Conservation (phyloP, 768 basidiomycete genomes). For the Trametes elegans region DNA sequence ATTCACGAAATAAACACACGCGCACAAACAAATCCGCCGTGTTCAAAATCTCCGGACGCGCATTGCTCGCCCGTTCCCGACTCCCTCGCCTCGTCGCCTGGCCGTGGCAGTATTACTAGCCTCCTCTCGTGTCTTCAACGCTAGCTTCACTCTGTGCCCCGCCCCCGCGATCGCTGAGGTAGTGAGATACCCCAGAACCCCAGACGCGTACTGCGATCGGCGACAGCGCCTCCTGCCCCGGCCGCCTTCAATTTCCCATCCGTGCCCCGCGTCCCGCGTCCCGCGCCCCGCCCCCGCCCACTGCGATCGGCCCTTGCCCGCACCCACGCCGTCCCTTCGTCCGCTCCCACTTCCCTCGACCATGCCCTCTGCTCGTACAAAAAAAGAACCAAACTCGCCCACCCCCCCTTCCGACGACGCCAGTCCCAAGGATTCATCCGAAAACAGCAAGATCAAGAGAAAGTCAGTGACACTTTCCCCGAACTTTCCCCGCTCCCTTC, state of each 20-base stretch:
- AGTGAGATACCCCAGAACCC: too few relatives aligned
- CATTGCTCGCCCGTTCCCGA: not conserved
- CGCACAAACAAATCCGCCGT: conserved; percentile 24
- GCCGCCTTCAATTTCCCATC: conserved; percentile 11
- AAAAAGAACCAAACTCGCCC: conserved; percentile 62
- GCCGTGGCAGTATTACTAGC: too few relatives aligned
- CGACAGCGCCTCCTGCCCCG: conserved; percentile 4
- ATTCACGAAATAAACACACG: conserved; percentile 18
- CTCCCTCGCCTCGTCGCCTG: too few relatives aligned
- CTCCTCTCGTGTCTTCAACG: not conserved
- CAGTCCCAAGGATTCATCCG: conserved; percentile 53
- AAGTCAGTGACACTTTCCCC: conserved; percentile 61
- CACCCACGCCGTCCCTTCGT: conserved; percentile 8
- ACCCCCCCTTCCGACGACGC: conserved; percentile 67
- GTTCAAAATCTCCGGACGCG: conserved; percentile 13
- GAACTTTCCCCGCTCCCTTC: conserved; percentile 54
- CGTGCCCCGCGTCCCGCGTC: conserved; percentile 19
- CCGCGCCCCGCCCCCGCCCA: conserved; percentile 28
- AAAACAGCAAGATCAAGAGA: conserved; percentile 76
- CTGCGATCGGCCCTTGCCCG: too few relatives aligned
- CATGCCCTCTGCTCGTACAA: conserved; percentile 68
- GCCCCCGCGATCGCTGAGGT: not conserved
- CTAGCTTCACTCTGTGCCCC: too few relatives aligned
- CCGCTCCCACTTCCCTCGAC: conserved; percentile 27
- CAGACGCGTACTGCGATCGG: too few relatives aligned